Conservation (phyloP, 768 basidiomycete species). For the Krasilnikovozyma curviuscula region DNA sequence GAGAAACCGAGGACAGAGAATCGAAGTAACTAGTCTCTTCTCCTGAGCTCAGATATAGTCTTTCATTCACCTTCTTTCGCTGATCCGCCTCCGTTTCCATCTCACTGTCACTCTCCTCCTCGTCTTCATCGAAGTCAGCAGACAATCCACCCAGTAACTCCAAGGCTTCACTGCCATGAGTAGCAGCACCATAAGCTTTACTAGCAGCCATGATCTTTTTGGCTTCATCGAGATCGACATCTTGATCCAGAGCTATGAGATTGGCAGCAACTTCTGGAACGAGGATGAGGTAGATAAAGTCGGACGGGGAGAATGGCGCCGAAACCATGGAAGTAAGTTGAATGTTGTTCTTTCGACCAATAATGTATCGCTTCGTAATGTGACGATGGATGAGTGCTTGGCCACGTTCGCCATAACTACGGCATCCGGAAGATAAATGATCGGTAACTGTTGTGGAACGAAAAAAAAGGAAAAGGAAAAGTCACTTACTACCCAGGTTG, state of each 20-base stretch:
- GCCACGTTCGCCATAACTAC: constrained; percentile 9
- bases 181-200: no score
- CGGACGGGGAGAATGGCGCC: constrained; percentile 1
- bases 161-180: no score
- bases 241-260: constrained; percentile 7
- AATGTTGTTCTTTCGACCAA: no score
- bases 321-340: neutral
- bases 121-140: no score
- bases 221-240: neutral
- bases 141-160: no score
- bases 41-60: no score
- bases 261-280: constrained; percentile 6
- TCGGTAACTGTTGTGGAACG: neutral
- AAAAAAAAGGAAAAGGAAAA: neutral
- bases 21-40: no score
- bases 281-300: constrained; percentile 10
- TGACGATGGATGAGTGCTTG: constrained; percentile 8
- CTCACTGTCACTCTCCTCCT: no score
- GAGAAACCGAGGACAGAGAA: no score
- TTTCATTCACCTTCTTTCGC: neutral
- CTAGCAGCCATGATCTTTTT: no score
- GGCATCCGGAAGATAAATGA: neutral
- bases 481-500: constrained; percentile 10
- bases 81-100: neutral
- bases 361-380: neutral